Evolutionary conservation across 2,329 filamentous ascomycete genomes (phyloP).

Genomic region (Sporothrix protearum): DNA sequence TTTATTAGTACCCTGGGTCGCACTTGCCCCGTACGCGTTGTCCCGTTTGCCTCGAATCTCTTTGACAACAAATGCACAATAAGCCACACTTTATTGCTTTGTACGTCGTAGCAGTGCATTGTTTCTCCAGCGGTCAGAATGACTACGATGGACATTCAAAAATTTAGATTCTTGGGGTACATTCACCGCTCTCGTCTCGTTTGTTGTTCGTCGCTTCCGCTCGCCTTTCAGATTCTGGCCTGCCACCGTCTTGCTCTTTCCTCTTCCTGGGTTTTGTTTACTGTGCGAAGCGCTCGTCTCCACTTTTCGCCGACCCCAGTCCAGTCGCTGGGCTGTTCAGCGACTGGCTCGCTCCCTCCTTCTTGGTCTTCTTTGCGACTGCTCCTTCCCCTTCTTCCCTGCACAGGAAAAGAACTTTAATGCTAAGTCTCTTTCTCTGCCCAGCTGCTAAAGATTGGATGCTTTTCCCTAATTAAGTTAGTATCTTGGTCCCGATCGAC

Average conservation of each 20-base stretch:
- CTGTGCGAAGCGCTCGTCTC: background rate
- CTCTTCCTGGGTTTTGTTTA: background rate
- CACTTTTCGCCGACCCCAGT: slow-evolving; percentile 6
- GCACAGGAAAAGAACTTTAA: background rate
- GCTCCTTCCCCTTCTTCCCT: background rate
- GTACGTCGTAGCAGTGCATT: slow-evolving; percentile 12
- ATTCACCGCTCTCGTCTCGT: background rate
- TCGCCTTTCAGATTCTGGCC: background rate
- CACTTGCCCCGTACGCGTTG: background rate
- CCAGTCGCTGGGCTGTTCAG: slow-evolving; percentile 3
- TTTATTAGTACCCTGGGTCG: no score
- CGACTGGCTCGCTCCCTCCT: slow-evolving; percentile 5
- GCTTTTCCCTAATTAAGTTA: slow-evolving; percentile 9
- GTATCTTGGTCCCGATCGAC: slow-evolving; percentile 9
- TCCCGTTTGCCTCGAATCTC: background rate
- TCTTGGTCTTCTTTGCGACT: background rate
- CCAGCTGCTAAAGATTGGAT: background rate
- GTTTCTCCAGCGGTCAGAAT: slow-evolving; percentile 2
- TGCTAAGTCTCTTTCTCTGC: background rate
- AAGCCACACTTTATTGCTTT: background rate
- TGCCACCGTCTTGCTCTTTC: background rate
- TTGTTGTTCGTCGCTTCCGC: slow-evolving; percentile 6
- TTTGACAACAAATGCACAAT: background rate
- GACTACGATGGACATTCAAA: background rate
- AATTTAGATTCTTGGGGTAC: background rate